These are phyloP conservation scores for Eucalyptus cloeziana DNA, from an alignment of 345 rosid genomes.

Conservation along the genomic window DNA sequence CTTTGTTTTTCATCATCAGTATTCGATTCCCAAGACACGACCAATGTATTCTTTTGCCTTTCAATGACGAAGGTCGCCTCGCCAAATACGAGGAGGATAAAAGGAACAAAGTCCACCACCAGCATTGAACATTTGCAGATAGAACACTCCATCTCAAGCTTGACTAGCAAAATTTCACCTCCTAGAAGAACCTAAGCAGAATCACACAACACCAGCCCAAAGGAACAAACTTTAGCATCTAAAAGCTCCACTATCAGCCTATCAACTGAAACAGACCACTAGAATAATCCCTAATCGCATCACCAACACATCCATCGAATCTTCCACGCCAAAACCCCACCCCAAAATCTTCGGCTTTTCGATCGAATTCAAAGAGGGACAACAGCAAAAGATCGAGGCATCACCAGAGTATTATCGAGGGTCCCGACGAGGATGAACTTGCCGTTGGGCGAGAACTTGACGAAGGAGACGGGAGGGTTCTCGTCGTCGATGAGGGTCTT, in stretches of 20 bases:
- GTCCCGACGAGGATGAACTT: constrained; percentile 91
- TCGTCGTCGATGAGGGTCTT: constrained; percentile 86
- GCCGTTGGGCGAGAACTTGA: constrained; percentile 85
- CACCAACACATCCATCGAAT: not conserved
- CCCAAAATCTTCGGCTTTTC: not conserved
- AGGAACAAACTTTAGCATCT: not conserved
- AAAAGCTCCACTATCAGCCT: not conserved
- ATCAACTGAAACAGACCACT: not conserved
- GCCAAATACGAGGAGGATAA: not conserved
- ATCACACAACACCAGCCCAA: not conserved
- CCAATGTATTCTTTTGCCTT: not conserved
- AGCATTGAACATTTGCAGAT: not conserved
- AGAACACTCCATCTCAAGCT: not conserved
- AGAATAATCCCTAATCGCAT: not conserved
- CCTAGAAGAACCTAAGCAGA: not conserved
- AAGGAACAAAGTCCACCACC: not conserved
- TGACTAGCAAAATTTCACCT: not conserved
- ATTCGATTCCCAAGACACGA: accelerated
- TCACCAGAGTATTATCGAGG: constrained; percentile 75
- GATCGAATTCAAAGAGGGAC: not conserved
- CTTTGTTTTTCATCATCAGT: not conserved
- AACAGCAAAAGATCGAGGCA: not conserved
- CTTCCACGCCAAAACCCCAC: not conserved
- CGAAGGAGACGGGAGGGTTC: constrained; percentile 87
- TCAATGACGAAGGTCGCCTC: not conserved